phyloP scores from a whole-genome alignment of 1,284 basidiomycete species.

The Ustilago shanxiensis region DNA sequence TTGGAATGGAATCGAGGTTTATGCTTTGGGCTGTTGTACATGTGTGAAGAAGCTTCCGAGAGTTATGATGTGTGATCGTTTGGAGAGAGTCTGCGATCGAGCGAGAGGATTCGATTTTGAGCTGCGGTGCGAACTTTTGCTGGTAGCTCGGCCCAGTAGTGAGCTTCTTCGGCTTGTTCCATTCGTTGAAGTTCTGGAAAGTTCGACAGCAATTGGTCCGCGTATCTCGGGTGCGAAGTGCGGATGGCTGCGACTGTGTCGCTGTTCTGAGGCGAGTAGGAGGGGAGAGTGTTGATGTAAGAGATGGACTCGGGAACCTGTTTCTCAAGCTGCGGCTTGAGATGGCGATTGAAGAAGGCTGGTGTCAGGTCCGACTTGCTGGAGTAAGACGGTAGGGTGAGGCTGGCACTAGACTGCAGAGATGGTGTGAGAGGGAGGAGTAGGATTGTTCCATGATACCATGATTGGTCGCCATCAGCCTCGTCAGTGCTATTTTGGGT shows the following conservation, averaged over 20 bases:
- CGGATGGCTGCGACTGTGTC: slow-evolving; percentile 11
- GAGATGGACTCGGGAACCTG: slow-evolving; percentile 30
- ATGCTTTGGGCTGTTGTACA: slow-evolving; percentile 2
- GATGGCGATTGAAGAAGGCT: slow-evolving; percentile 16
- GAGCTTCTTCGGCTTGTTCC: slow-evolving; percentile 12
- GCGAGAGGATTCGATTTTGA: slow-evolving; percentile 3
- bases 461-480: not conserved
- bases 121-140: slow-evolving; percentile 21
- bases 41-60: not conserved
- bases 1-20: not conserved
- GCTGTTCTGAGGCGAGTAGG: not conserved
- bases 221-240: slow-evolving; percentile 16
- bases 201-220: not conserved
- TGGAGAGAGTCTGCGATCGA: slow-evolving; percentile 10
- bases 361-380: slow-evolving; percentile 9
- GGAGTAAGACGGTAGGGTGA: not conserved
- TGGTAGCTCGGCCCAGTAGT: slow-evolving; percentile 22
- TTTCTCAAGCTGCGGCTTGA: slow-evolving; percentile 41
- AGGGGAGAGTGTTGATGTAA: slow-evolving; percentile 28
- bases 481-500: not conserved
- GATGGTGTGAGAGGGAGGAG: slow-evolving; percentile 6
- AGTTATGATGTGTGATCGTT: not conserved
- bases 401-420: not conserved
- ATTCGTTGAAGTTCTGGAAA: slow-evolving; percentile 19
- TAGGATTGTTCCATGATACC: slow-evolving; percentile 29